Percentiles rank a stretch among this genome's conserved stretches.
Conservation (phyloP, 2,329 filamentous ascomycete species). For the Penicillium capsulatum region DNA sequence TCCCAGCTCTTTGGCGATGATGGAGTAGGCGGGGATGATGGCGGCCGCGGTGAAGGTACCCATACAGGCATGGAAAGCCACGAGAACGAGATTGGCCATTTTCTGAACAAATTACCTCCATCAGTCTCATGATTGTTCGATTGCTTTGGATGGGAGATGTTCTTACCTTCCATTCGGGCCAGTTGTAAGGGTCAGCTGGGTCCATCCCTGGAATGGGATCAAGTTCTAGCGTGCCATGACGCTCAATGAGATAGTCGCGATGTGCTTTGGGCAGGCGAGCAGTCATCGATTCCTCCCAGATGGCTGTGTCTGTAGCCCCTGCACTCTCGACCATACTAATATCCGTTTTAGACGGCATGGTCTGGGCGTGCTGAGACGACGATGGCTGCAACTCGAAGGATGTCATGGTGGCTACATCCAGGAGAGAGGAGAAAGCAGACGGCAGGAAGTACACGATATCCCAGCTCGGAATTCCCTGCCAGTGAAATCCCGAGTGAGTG, state of each 20-base stretch:
- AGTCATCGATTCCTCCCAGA: conserved; percentile 26
- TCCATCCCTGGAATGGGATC: conserved; percentile 51
- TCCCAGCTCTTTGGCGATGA: conserved; percentile 51
- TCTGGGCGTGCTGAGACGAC: conserved; percentile 17
- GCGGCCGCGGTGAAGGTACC: conserved; percentile 53
- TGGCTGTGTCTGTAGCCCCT: conserved; percentile 22
- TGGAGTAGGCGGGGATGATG: conserved; percentile 55
- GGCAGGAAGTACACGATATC: not conserved
- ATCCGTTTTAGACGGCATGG: conserved; percentile 19
- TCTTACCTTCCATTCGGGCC: conserved; percentile 51
- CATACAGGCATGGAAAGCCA: conserved; percentile 58
- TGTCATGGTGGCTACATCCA: conserved; percentile 16
- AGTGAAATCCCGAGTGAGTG: no score
- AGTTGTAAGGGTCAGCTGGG: conserved; percentile 55
- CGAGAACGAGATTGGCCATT: conserved; percentile 51
- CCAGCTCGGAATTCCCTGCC: no score
- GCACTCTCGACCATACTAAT: conserved; percentile 31
- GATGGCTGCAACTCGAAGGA: conserved; percentile 27
- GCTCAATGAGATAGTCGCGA: conserved; percentile 49
- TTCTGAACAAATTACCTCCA: conserved; percentile 40
- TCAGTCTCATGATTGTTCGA: conserved; percentile 4
- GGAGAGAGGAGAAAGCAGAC: not conserved
- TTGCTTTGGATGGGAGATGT: not conserved
- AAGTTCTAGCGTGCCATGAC: conserved; percentile 54
- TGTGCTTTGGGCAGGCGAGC: conserved; percentile 29